Percentiles rank a stretch among this genome's conserved stretches.
Conservation (phyloP, 2,329 filamentous ascomycete genomes). For the Drechslerella dactyloides region DNA sequence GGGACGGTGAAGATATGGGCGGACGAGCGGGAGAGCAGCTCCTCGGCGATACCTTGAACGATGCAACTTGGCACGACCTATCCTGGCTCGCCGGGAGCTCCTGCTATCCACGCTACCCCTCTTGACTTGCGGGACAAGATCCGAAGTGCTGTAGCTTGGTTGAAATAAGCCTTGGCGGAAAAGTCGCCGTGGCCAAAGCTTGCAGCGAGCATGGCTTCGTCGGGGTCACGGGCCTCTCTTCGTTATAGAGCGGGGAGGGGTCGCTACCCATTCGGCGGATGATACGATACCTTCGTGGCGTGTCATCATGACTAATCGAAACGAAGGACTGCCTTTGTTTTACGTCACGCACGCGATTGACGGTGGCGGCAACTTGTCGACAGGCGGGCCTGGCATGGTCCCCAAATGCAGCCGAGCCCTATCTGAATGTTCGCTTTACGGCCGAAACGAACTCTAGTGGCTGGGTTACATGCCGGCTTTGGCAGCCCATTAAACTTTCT, state of each 20-base stretch:
- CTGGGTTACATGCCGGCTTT: conserved; percentile 35
- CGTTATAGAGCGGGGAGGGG: background rate
- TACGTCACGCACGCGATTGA: conserved; percentile 10
- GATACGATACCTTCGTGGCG: conserved; percentile 19
- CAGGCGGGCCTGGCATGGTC: too few relatives aligned
- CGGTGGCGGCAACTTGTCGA: background rate
- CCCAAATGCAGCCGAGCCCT: background rate
- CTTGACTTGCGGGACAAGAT: conserved; percentile 17
- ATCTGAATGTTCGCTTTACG: background rate
- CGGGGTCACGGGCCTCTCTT: background rate
- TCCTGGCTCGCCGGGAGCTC: background rate
- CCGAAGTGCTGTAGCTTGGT: conserved; percentile 21
- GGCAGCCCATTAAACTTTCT: conserved; percentile 25
- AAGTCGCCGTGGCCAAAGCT: conserved; percentile 10
- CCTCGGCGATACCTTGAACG: background rate
- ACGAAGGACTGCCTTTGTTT: background rate
- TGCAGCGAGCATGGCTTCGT: conserved; percentile 18
- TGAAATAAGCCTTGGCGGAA: background rate
- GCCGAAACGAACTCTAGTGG: conserved; percentile 26
- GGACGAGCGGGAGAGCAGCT: conserved; percentile 56
- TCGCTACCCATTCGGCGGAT: conserved; percentile 2
- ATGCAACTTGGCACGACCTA: background rate
- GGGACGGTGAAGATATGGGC: conserved; percentile 69
- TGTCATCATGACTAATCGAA: conserved; percentile 28
- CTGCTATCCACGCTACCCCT: background rate